Conservation (phyloP, 1,139 yeast species). For the Hansenula anomala region DNA sequence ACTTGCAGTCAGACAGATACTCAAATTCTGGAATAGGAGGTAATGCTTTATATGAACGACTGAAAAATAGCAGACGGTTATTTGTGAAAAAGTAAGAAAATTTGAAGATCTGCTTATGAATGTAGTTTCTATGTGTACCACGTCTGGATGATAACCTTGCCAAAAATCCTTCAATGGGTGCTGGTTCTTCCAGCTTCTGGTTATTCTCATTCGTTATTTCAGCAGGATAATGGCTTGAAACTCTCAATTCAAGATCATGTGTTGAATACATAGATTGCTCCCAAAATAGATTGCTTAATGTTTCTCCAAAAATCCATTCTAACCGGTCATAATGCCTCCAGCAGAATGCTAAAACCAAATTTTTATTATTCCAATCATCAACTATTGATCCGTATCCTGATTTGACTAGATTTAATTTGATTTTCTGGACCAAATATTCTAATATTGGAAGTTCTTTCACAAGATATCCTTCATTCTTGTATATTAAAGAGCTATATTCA, state of each 20-base stretch:
- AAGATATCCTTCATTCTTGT: slow-evolving; percentile 30
- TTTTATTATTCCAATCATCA: slow-evolving; percentile 18
- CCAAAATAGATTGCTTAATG: slow-evolving; percentile 41
- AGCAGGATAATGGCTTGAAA: slow-evolving; percentile 42
- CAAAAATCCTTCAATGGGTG: slow-evolving; percentile 73
- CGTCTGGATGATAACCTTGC: slow-evolving; percentile 48
- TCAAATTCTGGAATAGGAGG: slow-evolving; percentile 41
- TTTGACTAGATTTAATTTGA: slow-evolving; percentile 16
- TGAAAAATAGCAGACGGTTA: slow-evolving; percentile 56
- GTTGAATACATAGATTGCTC: slow-evolving; percentile 38
- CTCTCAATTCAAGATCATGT: slow-evolving; percentile 55
- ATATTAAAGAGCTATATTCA: slow-evolving; percentile 5
- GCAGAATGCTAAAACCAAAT: slow-evolving; percentile 44
- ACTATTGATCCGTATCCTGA: slow-evolving; percentile 19
- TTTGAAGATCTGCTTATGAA: slow-evolving; percentile 45
- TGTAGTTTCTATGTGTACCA: slow-evolving; percentile 34
- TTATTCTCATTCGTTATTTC: slow-evolving; percentile 19
- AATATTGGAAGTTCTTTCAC: slow-evolving; percentile 31
- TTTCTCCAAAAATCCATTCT: slow-evolving; percentile 65
- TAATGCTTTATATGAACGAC: slow-evolving; percentile 47
- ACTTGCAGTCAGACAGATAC: background rate
- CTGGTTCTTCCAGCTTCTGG: slow-evolving; percentile 46
- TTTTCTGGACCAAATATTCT: slow-evolving; percentile 27
- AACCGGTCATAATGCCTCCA: slow-evolving; percentile 68
- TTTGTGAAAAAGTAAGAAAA: slow-evolving; percentile 60